A percentile compares a stretch with the other conserved stretches of the same genome.
Conservation (phyloP, 2,329 filamentous ascomycete species). For the Penicillium freii region DNA sequence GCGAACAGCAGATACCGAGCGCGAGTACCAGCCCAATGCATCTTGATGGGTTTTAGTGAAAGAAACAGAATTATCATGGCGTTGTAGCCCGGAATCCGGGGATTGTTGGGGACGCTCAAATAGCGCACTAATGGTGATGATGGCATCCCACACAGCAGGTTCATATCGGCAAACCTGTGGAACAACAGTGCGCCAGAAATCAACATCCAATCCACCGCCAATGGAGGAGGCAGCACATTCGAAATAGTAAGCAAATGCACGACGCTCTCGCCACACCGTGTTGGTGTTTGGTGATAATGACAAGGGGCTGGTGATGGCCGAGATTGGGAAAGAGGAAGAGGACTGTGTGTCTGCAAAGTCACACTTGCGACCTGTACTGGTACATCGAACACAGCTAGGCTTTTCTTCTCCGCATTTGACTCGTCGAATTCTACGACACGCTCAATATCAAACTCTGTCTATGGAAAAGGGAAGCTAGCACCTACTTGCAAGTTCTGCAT, state of each 20-base stretch:
- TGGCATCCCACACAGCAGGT: conserved; percentile 41
- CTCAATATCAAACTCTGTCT: conserved; percentile 4
- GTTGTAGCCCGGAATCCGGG: conserved; percentile 5
- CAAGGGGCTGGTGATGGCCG: conserved; percentile 8
- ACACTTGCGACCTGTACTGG: conserved; percentile 33
- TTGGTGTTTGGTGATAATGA: conserved; percentile 26
- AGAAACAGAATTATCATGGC: neutral
- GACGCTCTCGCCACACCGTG: conserved; percentile 34
- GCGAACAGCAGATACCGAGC: conserved; percentile 30
- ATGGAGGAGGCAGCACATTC: conserved; percentile 32
- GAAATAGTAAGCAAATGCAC: conserved; percentile 41
- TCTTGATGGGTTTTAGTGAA: conserved; percentile 25
- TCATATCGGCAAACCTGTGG: conserved; percentile 37
- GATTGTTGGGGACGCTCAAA: conserved; percentile 31
- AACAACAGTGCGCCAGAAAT: conserved; percentile 39
- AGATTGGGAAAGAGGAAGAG: neutral
- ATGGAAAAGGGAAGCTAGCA: neutral
- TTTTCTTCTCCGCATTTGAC: conserved; percentile 39
- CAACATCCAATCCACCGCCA: conserved; percentile 34
- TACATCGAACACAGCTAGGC: conserved; percentile 33
- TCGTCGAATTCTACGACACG: conserved; percentile 26
- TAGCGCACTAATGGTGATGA: conserved; percentile 38
- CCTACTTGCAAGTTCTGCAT: conserved; percentile 37
- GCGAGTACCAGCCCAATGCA: conserved; percentile 33
- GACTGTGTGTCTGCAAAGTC: conserved; percentile 26